phyloP scores from a whole-genome alignment of 1,284 basidiomycete genomes.

The Ustilago shanxiensis region DNA sequence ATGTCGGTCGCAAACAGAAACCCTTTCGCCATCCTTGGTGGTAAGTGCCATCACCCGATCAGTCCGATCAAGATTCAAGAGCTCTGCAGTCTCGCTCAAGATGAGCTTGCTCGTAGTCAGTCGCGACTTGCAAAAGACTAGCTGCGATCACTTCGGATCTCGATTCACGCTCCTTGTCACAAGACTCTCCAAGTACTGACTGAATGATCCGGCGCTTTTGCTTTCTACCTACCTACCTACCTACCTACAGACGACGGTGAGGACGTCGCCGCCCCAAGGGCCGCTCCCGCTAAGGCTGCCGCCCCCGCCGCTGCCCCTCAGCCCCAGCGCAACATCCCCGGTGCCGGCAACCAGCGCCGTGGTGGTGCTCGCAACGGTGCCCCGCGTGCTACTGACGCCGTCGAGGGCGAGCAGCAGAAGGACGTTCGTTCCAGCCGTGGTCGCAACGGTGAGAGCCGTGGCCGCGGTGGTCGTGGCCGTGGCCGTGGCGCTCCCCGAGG shows the following conservation, averaged over 20 bases:
- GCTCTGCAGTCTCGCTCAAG: not conserved
- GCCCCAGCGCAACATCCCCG: constrained; percentile 61
- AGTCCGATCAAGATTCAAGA: not conserved
- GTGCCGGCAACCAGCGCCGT: constrained; percentile 57
- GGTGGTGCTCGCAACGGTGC: constrained; percentile 53
- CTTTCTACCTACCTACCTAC: not conserved
- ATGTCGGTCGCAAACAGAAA: constrained; percentile 70
- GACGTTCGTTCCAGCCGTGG: constrained; percentile 37
- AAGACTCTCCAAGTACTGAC: constrained; percentile 2
- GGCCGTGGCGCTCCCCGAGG: constrained; percentile 75
- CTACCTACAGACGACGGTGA: constrained; percentile 57
- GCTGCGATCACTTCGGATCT: not conserved
- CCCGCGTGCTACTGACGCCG: constrained; percentile 42
- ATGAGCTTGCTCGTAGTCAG: not conserved
- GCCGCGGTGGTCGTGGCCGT: constrained; percentile 73
- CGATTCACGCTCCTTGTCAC: not conserved
- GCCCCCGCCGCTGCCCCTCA: constrained; percentile 53
- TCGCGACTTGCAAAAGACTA: not conserved
- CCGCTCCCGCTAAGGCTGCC: constrained; percentile 62
- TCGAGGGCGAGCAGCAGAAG: constrained; percentile 51
- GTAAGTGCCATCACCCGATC: constrained; percentile 40
- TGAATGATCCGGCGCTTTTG: not conserved
- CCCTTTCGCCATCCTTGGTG: constrained; percentile 69
- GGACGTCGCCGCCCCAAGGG: constrained; percentile 51
- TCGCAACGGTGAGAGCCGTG: constrained; percentile 60